Percentiles rank a stretch among this genome's conserved stretches.
These are phyloP conservation scores for Xylariaceae sp. DNA, from an alignment of 2,329 filamentous ascomycete species.

Conservation along the genomic window DNA sequence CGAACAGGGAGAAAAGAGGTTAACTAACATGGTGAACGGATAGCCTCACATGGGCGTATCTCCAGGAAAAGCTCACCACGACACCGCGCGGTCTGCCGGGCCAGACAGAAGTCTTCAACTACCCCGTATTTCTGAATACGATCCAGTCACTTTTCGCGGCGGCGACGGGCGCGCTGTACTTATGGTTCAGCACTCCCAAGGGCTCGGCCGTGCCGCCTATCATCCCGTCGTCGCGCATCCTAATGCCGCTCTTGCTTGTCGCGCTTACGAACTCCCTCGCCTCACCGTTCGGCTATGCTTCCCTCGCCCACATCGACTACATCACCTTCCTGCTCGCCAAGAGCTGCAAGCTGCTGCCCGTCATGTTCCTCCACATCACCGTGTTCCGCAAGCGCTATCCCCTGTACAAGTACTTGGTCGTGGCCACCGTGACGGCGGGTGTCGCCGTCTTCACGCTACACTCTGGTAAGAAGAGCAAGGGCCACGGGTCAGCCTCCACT, in stretches of 20 bases:
- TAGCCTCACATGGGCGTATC: conserved; percentile 89
- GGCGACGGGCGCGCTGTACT: conserved; percentile 74
- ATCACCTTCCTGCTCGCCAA: conserved; percentile 97
- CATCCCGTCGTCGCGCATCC: conserved; percentile 70
- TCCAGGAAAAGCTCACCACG: conserved; percentile 96
- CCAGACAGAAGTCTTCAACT: conserved; percentile 75
- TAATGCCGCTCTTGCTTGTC: conserved; percentile 75
- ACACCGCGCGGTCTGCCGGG: conserved; percentile 67
- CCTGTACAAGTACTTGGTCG: conserved; percentile 92
- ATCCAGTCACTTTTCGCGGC: conserved; percentile 89
- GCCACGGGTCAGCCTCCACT: conserved; percentile 42
- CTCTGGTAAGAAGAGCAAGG: conserved; percentile 51
- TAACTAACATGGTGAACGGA: conserved; percentile 2
- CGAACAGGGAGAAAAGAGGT: neutral
- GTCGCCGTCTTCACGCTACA: conserved; percentile 95
- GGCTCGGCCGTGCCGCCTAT: conserved; percentile 53
- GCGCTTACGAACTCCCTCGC: conserved; percentile 83
- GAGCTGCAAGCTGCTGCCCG: conserved; percentile 96
- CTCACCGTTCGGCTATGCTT: conserved; percentile 92
- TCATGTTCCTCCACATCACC: conserved; percentile 94
- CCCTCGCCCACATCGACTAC: conserved; percentile 90
- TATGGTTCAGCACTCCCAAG: conserved; percentile 56
- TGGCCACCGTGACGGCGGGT: conserved; percentile 81
- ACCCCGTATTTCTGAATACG: conserved; percentile 92
- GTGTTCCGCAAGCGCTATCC: conserved; percentile 86